Percentiles rank a stretch among this genome's conserved stretches.
Conservation (phyloP, 2,329 filamentous ascomycete genomes). For the Alternaria alternata region DNA sequence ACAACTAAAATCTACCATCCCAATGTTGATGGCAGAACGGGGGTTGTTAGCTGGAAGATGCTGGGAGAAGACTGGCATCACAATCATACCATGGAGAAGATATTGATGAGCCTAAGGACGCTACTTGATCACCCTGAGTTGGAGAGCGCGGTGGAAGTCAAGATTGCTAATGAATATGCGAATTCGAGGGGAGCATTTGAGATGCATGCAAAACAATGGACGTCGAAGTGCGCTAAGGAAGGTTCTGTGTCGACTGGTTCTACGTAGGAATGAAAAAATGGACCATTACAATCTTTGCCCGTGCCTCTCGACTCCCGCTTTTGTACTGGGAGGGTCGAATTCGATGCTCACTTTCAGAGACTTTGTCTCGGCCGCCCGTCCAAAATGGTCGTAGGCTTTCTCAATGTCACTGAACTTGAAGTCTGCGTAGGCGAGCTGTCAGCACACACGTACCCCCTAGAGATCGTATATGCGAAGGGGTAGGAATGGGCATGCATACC, state of each 20-base stretch:
- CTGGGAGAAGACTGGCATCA: conserved; percentile 1
- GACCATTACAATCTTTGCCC: background rate
- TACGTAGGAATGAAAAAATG: background rate
- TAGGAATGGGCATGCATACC: conserved; percentile 56
- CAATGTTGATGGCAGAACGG: background rate
- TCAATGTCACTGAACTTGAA: conserved; percentile 56
- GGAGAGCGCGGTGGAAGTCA: conserved; percentile 2
- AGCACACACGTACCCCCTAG: conserved; percentile 45
- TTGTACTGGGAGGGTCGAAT: conserved; percentile 11
- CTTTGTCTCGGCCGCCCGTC: conserved; percentile 52
- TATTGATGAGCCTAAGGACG: conserved; percentile 2
- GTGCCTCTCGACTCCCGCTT: background rate
- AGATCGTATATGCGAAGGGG: conserved; percentile 19
- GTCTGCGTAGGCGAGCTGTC: conserved; percentile 56
- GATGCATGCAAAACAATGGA: conserved; percentile 5
- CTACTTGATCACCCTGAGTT: conserved; percentile 8
- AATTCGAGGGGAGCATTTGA: background rate
- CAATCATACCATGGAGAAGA: conserved; percentile 4
- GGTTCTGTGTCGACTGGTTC: background rate
- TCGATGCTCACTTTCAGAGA: conserved; percentile 58
- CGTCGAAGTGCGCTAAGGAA: conserved; percentile 2
- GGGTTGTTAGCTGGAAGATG: conserved; percentile 1
- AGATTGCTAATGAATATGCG: conserved; percentile 8
- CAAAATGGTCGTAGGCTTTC: conserved; percentile 57
- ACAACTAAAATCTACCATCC: conserved; percentile 11